These are phyloP conservation scores for Carex scoparia DNA, from an alignment of 176 grass and related monocot genomes.

Conservation along the genomic window DNA sequence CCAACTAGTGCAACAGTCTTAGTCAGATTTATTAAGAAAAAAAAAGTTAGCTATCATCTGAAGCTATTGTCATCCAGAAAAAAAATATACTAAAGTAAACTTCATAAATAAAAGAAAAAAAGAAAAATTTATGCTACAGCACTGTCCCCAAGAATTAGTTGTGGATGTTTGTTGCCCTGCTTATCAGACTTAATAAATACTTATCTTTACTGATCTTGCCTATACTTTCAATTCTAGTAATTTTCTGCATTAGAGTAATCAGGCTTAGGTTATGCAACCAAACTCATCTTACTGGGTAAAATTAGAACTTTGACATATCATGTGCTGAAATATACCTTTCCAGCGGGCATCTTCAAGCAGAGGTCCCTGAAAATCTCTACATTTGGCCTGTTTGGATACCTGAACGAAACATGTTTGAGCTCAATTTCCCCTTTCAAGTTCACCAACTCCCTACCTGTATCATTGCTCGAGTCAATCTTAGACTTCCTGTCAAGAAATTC, in stretches of 20 bases:
- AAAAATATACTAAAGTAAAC: not conserved
- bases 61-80: not conserved
- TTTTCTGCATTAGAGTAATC: not conserved
- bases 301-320: not conserved
- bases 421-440: conserved; percentile 52
- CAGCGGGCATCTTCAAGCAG: conserved; percentile 57
- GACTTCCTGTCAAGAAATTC: conserved; percentile 54
- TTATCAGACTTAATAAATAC: not conserved
- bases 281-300: not conserved
- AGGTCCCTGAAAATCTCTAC: conserved; percentile 72
- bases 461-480: conserved; percentile 58
- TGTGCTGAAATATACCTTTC: conserved; percentile 34
- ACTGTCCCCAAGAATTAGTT: not conserved
- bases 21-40: conserved; percentile 2
- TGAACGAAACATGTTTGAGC: conserved; percentile 58
- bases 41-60: not conserved
- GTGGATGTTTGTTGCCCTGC: not conserved
- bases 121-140: not conserved
- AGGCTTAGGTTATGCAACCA: not conserved
- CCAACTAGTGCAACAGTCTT: conserved; percentile 74
- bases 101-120: not conserved
- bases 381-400: conserved; percentile 49
- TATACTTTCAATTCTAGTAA: not conserved
- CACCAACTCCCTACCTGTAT: conserved; percentile 31
- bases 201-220: not conserved